A percentile compares a stretch with the other conserved stretches of the same genome.
phyloP scores from a whole-genome alignment of 2,329 filamentous ascomycete species.

The Penicillium sp. region DNA sequence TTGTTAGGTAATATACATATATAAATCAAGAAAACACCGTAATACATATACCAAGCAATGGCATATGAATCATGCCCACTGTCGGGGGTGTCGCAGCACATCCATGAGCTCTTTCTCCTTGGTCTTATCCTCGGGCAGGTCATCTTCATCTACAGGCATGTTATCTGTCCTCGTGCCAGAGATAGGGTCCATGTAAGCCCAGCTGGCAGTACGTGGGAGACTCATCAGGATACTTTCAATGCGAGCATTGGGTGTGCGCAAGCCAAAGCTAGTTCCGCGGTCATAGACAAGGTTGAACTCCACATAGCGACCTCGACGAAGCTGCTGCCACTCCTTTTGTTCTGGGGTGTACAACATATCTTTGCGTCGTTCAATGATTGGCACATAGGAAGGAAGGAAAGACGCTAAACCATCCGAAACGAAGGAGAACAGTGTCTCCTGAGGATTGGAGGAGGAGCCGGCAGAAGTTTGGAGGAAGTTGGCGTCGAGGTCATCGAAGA shows the following conservation, averaged over 20 bases:
- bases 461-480: slow-evolving; percentile 40
- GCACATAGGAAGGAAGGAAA: slow-evolving; percentile 87
- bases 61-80: slow-evolving; percentile 51
- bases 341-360: slow-evolving; percentile 83
- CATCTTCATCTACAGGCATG: slow-evolving; percentile 49
- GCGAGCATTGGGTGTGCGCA: slow-evolving; percentile 86
- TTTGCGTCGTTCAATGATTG: slow-evolving; percentile 83
- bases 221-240: slow-evolving; percentile 98
- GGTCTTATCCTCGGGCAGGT: slow-evolving; percentile 33
- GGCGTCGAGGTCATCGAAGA: slow-evolving; percentile 94
- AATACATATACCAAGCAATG: neutral
- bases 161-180: slow-evolving; percentile 44
- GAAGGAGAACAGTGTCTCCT: slow-evolving; percentile 87
- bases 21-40: neutral
- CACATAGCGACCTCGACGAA: slow-evolving; percentile 90
- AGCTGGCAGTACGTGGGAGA: slow-evolving; percentile 84
- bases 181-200: slow-evolving; percentile 85
- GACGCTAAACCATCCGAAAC: slow-evolving; percentile 79
- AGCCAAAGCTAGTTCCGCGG: slow-evolving; percentile 86
- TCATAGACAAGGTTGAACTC: slow-evolving; percentile 99
- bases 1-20: slow-evolving; percentile 1
- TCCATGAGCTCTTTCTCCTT: slow-evolving; percentile 76
- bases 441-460: slow-evolving; percentile 67
- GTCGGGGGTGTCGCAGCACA: slow-evolving; percentile 60
- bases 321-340: slow-evolving; percentile 95